Evolutionary conservation across 257 asterid genomes (phyloP), one percentile per base, ranked within the genome.

Genomic region (Nicotiana sylvestris): DNA sequence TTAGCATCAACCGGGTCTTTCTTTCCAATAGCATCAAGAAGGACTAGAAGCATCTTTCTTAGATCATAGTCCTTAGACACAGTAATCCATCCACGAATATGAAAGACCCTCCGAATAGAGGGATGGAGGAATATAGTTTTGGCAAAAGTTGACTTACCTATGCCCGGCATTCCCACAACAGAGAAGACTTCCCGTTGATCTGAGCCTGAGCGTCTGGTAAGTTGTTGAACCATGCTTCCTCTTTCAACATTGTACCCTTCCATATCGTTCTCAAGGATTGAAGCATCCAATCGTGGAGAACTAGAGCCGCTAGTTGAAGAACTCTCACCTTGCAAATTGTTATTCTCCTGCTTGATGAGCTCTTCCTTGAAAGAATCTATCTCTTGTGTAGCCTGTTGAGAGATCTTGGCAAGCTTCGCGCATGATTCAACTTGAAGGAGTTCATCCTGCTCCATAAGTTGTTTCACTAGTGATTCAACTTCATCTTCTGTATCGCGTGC

Each of bases 1-100:
- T 0, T 6, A 57, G 6, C 0, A 57, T 4, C 3, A 17, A 6
- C 6, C 25, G 0, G 0, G 4, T 6, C 25, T 57, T 5, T 0
- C 64, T 16, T 6, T 57, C 1, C n/a, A 57, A 57, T 57, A 57
- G 8, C 64, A 57, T 57, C 64, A 57, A 57, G 64, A n/a, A 57
- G 64, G 64, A 17, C 11, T 17, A 17, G 64, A n/a, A 57, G 64
- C 64, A 57, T 35, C 7, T 5, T 35, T 35, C 43, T 35, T 35
- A 35, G 6, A 35, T 35, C 43, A 35, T 35, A 35, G 43, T 35
- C 43, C 43, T 35, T 35, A 35, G 43, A 35, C 43, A 35, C 43
- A 35, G 43, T 35, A 35, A 35, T 35, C 43, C 43, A 35, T 35
- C 7, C 43, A 35, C 43, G 43, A 35, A 35, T 35, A 35, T 1